These are phyloP conservation scores for Aristolochia fimbriata DNA, from an alignment of 164 flowering plant genomes.

Conservation along the genomic window DNA sequence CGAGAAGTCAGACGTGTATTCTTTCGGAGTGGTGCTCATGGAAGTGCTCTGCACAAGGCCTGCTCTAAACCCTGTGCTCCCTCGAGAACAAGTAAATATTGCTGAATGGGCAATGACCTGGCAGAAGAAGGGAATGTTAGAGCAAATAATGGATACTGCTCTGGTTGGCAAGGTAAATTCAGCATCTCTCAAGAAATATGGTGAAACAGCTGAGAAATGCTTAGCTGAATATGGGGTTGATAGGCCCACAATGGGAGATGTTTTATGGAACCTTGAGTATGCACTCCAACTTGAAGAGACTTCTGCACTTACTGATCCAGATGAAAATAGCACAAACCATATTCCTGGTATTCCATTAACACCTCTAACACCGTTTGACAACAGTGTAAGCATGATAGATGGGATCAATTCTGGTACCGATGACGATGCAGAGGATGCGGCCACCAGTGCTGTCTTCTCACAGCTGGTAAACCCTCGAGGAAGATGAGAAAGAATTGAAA, in stretches of 20 bases:
- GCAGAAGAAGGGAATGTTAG: slow-evolving; percentile 91
- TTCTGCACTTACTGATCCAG: slow-evolving; percentile 61
- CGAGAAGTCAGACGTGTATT: slow-evolving; percentile 90
- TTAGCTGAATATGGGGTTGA: slow-evolving; percentile 83
- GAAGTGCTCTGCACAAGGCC: slow-evolving; percentile 90
- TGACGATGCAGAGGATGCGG: slow-evolving; percentile 72
- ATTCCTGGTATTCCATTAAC: slow-evolving; percentile 50
- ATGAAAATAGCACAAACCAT: slow-evolving; percentile 87
- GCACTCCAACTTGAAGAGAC: slow-evolving; percentile 90
- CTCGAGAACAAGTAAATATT: slow-evolving; percentile 86
- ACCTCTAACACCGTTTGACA: slow-evolving; percentile 53
- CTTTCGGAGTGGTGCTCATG: slow-evolving; percentile 91
- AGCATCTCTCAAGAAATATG: slow-evolving; percentile 80
- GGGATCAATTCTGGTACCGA: slow-evolving; percentile 55
- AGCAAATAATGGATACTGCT: slow-evolving; percentile 70
- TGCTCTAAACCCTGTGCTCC: slow-evolving; percentile 80
- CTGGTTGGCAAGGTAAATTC: slow-evolving; percentile 64
- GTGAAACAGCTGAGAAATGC: slow-evolving; percentile 92
- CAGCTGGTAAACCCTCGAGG: slow-evolving; percentile 95
- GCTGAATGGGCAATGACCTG: slow-evolving; percentile 95
- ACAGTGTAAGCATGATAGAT: slow-evolving; percentile 58
- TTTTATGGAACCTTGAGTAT: slow-evolving; percentile 88
- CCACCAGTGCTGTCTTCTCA: slow-evolving; percentile 91
- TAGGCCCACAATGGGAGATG: slow-evolving; percentile 94
- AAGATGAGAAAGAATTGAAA: slow-evolving; percentile 31